Base-by-base conservation (phyloP, 495 filamentous ascomycete species). In the Staphylotrichum longicolle region DNA sequence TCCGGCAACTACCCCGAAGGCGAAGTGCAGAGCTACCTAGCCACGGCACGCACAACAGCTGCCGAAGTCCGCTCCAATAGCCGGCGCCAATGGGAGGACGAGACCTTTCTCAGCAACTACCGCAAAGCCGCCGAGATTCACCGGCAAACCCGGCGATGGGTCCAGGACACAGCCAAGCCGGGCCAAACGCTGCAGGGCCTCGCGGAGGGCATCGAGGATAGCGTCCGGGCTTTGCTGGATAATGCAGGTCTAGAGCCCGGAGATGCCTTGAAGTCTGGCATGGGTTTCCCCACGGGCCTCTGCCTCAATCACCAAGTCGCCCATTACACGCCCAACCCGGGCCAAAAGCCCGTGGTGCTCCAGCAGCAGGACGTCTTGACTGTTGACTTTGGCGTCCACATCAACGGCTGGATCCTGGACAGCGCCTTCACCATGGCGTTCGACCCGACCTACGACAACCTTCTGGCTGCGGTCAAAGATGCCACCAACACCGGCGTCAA, bases 201-300 rank as follows among this genome's bases (percentile, higher is more conserved):
- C 67, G 90, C 91, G 42, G 82, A 91, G 62, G 88, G 87, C 4
- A 94, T 96, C 58, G 92, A 96, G 70, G 86, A 94, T 69, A 82
- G 87, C 55, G 90, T 96, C 44, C 83, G 92, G 63, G 87, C 90
- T 4, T 74, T 96, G 59, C 85, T 86, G 8, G 90, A 86, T 54
- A 89, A 96, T 66, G 78, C 83, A 47, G 92, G 92, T 20, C 74
- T 96, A 58, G 83, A 88, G 56, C 85, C 90, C 54, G 91, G 92
- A 11, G 90, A 93, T 66, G 85, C 84, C 61, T 76, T 91, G 42
- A 81, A 86, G 57, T 89, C 88, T 53, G 92, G 92, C 54, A 86
- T 96, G 83, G 92, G 89, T 15, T 96, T 96, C 78, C 92, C 92
- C n/a, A 91, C 87, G 8, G 92, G 92, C 37, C 74, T 96, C 32